Evolutionary conservation across 768 basidiomycete genomes (phyloP), one percentile per base, ranked within the genome.

Genomic region (Pleurotus platypus): DNA sequence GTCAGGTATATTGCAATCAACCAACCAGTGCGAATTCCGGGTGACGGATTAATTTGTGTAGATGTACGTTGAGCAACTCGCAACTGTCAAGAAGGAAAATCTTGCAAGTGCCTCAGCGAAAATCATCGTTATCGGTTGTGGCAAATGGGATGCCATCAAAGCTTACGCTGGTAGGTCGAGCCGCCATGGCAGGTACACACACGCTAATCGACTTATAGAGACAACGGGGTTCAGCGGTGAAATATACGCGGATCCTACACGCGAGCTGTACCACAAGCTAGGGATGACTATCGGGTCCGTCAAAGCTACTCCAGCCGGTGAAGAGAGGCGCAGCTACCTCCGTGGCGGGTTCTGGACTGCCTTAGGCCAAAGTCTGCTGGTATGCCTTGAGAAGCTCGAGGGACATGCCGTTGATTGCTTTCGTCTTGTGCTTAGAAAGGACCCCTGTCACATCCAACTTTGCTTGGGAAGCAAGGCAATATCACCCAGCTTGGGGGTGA

Each of bases 201-300:
- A 5, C 56, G 24, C 24, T 37, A 30, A 39, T 39, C 12, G 18
- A 3, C 2, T 37, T 18, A 12, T 58, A 82, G 82, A 81, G 54
- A 71, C 64, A 1, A 81, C 83, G 1, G 69, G 67, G 0, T 83
- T 81, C 61, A 58, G 58, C 7, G 78, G 78, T 0, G 57, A 66
- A 0, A 79, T 91, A 24, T 91, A 84, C 64, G 84, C 88, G 9
- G 85, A 92, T 62, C 85, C 89, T 0, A 73, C 75, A 0, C 76
- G 86, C 3, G 66, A 72, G 22, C 69, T 92, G 0, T 91, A 86
- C 64, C 76, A 70, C 22, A 71, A 73, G 0, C 75, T 92, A 0
- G 87, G 86, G 1, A 82, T 91, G 77, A 81, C 77, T 2, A 66
- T 75, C 2, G 79, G 86, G 63, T 77, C 58, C 9, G 67, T 84